phyloP scores from a whole-genome alignment of 129 eudicot species.

The Centaurea solstitialis region DNA sequence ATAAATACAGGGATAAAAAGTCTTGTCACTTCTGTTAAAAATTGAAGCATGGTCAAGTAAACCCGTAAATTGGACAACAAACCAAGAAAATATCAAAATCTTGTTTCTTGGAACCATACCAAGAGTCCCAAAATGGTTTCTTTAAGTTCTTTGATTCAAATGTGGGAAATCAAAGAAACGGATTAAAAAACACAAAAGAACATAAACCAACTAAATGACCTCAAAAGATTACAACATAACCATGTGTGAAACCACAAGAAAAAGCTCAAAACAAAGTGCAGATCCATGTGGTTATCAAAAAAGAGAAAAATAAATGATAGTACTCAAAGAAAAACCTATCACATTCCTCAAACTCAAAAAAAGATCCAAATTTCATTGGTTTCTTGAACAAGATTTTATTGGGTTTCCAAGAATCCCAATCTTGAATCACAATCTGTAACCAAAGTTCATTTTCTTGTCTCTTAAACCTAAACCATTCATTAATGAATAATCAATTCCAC shows the following conservation, averaged over 20 bases:
- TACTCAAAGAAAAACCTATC: not conserved
- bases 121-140: constrained; percentile 2
- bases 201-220: not conserved
- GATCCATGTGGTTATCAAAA: too few species aligned
- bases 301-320: not conserved
- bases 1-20: not conserved
- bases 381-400: not conserved
- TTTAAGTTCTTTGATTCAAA: not conserved
- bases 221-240: not conserved
- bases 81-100: not conserved
- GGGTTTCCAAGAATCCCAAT: not conserved
- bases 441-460: not conserved
- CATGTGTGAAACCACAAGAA: not conserved
- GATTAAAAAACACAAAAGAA: not conserved
- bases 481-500: not conserved
- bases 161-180: not conserved
- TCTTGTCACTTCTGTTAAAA: not conserved
- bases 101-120: constrained; percentile 5
- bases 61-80: not conserved
- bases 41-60: not conserved
- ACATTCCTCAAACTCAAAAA: not conserved
- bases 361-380: not conserved
- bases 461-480: not conserved
- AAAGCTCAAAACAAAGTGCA: not conserved
- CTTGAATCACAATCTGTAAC: not conserved